Conservation (phyloP, 768 basidiomycete genomes). For the Sporobolomyces phaffii region DNA sequence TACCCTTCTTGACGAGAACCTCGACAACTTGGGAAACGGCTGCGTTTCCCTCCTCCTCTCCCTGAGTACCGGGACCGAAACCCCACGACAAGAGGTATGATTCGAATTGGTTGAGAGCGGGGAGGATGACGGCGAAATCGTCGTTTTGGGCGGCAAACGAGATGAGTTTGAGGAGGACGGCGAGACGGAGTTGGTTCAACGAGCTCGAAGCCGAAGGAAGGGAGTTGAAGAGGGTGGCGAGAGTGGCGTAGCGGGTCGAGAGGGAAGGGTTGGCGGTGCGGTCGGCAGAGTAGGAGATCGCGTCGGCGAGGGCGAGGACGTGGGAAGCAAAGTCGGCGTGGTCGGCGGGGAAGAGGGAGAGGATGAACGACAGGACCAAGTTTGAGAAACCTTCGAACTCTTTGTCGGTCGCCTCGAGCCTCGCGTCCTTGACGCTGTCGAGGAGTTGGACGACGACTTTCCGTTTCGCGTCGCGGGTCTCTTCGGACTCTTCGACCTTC, state of each 20-base stretch:
- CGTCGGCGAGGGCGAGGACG: slow-evolving; percentile 12
- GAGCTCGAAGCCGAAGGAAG: slow-evolving; percentile 15
- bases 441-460: slow-evolving; percentile 19
- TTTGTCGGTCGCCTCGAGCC: slow-evolving; percentile 8
- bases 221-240: slow-evolving; percentile 38
- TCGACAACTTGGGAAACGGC: slow-evolving; percentile 12
- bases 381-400: slow-evolving; percentile 37
- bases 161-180: slow-evolving; percentile 31
- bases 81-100: slow-evolving; percentile 18
- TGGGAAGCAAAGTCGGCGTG: slow-evolving; percentile 14
- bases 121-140: slow-evolving; percentile 32
- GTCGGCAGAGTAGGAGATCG: slow-evolving; percentile 1
- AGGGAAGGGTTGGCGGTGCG: slow-evolving; percentile 15
- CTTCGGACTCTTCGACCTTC: slow-evolving; percentile 16
- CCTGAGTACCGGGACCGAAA: slow-evolving; percentile 17
- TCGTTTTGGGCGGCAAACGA: slow-evolving; percentile 27
- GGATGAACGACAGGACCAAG: slow-evolving; percentile 30
- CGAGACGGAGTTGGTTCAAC: slow-evolving; percentile 7
- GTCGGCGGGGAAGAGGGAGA: slow-evolving; percentile 13
- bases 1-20: slow-evolving; percentile 8
- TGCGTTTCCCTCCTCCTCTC: slow-evolving; percentile 24
- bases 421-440: slow-evolving; percentile 1
- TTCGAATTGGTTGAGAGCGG: slow-evolving; percentile 13
- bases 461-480: slow-evolving; percentile 20
- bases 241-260: slow-evolving; percentile 23